Evolutionary conservation across 768 basidiomycete species (phyloP), one percentile per base, ranked within the genome.

Genomic region (Holtermannia corniformis): DNA sequence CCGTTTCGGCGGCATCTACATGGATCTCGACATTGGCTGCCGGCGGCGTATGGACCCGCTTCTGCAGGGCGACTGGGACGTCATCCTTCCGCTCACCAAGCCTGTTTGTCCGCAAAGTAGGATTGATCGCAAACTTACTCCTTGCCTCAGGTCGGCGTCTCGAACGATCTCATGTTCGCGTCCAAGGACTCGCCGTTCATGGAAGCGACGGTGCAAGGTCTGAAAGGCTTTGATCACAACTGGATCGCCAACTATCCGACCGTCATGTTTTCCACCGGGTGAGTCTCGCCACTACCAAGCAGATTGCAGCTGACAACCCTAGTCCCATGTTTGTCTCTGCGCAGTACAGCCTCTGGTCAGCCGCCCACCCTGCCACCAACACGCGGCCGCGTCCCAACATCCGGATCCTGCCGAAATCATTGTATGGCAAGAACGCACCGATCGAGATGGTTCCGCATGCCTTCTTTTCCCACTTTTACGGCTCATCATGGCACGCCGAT

Each of bases 201-300:
- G 75, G 83, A 84, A 37, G 87, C 92, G 73, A 87, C 88, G 47
- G 92, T 96, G 59, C 86, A 92, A 75, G 88, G 86, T 70, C 81
- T 96, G 55, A 78, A 82, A 64, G 83, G 83, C 20, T 99, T 93
- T 69, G 88, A 97, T 75, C 88, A 93, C 71, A 81, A 82, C 49
- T 99, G 88, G 83, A 72, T 95, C 50, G 81, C 92, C 68, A 95
- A 97, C 74, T 99, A 99, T 63, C 95, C 95, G 26, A 99, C 95
- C 23, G 95, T 99, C 76, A 99, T 99, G 95, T 99, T 99, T 75
- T 90, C 90, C 49, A 99, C 95, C 0, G 93, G 70, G 68, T 70
- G 42, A 59, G 61, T 62, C 28, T 23, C 14, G 7, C 28, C 5
- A 42, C 44, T n/a, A 24, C 20, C 46, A 40, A 27, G n/a, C 43